phyloP scores from a whole-genome alignment of 2,329 filamentous ascomycete genomes.

The Ploettnerulaceae sp. region DNA sequence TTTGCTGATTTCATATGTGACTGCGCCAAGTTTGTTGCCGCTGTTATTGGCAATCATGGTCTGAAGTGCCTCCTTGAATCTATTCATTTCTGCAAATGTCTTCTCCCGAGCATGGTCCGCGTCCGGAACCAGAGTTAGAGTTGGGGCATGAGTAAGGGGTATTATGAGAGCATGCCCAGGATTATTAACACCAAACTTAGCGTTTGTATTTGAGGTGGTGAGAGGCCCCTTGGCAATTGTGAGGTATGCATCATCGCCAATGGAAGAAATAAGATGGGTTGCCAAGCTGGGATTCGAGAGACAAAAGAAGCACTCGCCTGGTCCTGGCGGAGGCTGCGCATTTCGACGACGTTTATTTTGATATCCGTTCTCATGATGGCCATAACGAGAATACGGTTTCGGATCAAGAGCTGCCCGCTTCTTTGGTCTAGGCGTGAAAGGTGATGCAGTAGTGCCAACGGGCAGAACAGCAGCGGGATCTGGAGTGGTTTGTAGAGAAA shows the following conservation, averaged over 20 bases:
- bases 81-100: slow-evolving; percentile 75
- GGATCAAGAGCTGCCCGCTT: slow-evolving; percentile 45
- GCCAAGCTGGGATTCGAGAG: slow-evolving; percentile 80
- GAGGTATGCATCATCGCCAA: slow-evolving; percentile 81
- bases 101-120: slow-evolving; percentile 49
- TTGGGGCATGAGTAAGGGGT: slow-evolving; percentile 76
- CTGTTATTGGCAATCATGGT: slow-evolving; percentile 63
- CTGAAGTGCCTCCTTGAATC: slow-evolving; percentile 73
- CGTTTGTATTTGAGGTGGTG: slow-evolving; percentile 64
- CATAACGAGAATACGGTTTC: slow-evolving; percentile 50
- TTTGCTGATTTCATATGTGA: slow-evolving; percentile 91
- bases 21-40: slow-evolving; percentile 62
- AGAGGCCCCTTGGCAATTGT: slow-evolving; percentile 91
- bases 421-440: slow-evolving; percentile 54
- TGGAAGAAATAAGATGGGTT: slow-evolving; percentile 83
- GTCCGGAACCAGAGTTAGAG: slow-evolving; percentile 59
- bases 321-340: slow-evolving; percentile 51
- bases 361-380: slow-evolving; percentile 40
- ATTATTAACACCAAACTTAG: slow-evolving; percentile 60
- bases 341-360: slow-evolving; percentile 43
- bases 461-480: slow-evolving; percentile 59
- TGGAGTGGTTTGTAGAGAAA: slow-evolving; percentile 61
- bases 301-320: slow-evolving; percentile 90
- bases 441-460: slow-evolving; percentile 68
- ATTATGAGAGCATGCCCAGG: slow-evolving; percentile 89